Evolutionary conservation across 2,329 filamentous ascomycete species (phyloP).

Genomic region (Trichoderma citrinoviride): DNA sequence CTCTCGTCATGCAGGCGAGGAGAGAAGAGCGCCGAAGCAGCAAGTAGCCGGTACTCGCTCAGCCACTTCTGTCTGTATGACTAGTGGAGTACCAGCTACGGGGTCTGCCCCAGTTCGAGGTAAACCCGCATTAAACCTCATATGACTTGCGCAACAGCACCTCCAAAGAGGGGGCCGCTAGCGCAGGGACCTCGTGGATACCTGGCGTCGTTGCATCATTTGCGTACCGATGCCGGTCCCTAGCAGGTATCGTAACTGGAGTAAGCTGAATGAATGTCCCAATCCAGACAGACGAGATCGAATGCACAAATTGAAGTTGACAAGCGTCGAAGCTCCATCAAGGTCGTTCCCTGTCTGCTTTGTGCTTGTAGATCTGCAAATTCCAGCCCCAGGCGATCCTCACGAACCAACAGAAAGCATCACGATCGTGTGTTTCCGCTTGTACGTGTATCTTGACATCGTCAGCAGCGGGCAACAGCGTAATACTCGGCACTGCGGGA

Average conservation of each 20-base stretch:
- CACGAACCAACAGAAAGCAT: too few relatives aligned
- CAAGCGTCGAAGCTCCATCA: not conserved
- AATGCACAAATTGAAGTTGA: not conserved
- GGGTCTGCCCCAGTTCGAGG: too few relatives aligned
- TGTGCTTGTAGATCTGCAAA: too few relatives aligned
- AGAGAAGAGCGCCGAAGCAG: not conserved
- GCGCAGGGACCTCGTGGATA: slow-evolving; percentile 13
- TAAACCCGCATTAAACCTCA: not conserved
- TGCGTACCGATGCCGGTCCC: not conserved
- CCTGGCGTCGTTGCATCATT: not conserved
- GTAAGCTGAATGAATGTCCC: too few relatives aligned
- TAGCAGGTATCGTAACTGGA: not conserved
- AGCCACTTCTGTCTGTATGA: not conserved
- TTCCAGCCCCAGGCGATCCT: too few relatives aligned
- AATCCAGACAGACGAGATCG: not conserved
- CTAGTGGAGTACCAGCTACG: not conserved
- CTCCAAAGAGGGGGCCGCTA: not conserved
- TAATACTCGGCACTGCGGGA: not conserved
- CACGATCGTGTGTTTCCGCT: too few relatives aligned
- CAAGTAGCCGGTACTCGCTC: not conserved
- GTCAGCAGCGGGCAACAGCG: too few relatives aligned
- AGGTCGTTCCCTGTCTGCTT: too few relatives aligned
- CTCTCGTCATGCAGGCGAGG: too few relatives aligned
- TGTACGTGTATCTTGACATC: too few relatives aligned
- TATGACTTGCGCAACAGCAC: not conserved